Percentiles rank a stretch among this genome's conserved stretches.
Evolutionary conservation across 2,329 filamentous ascomycete genomes (phyloP).

Genomic region (Apiospora aurea): DNA sequence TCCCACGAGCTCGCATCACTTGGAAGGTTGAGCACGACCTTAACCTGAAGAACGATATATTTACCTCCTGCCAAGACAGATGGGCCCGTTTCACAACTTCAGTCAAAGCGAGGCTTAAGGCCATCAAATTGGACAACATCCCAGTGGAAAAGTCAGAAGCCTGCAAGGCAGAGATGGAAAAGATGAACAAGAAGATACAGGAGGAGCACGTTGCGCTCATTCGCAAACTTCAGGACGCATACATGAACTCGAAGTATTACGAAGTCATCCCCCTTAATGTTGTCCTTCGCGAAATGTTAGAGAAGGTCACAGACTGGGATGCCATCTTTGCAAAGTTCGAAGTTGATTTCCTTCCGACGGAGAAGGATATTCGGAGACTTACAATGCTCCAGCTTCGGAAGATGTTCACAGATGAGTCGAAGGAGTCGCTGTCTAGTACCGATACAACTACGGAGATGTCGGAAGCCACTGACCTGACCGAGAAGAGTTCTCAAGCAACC

Average conservation of each 20-base stretch:
- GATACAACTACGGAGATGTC: conserved; percentile 69
- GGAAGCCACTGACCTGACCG: conserved; percentile 60
- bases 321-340: conserved; percentile 90
- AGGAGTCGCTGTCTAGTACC: conserved; percentile 73
- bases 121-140: conserved; percentile 91
- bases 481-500: conserved; percentile 51
- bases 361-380: conserved; percentile 93
- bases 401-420: conserved; percentile 90
- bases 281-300: conserved; percentile 87
- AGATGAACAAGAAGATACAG: conserved; percentile 77
- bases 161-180: conserved; percentile 83
- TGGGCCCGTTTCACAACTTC: conserved; percentile 88
- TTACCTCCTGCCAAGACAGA: conserved; percentile 78
- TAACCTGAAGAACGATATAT: conserved; percentile 91
- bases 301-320: conserved; percentile 94
- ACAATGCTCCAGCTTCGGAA: conserved; percentile 93
- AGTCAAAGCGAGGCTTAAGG: conserved; percentile 81
- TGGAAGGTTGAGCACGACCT: conserved; percentile 98
- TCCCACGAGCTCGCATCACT: conserved; percentile 86
- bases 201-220: conserved; percentile 81
- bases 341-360: conserved; percentile 87
- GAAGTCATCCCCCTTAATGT: conserved; percentile 94
- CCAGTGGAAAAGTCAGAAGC: conserved; percentile 84
- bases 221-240: conserved; percentile 83
- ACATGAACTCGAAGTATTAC: conserved; percentile 94